Evolutionary conservation across 2,329 filamentous ascomycete genomes (phyloP).

Genomic region (Coniochaeta sp.): DNA sequence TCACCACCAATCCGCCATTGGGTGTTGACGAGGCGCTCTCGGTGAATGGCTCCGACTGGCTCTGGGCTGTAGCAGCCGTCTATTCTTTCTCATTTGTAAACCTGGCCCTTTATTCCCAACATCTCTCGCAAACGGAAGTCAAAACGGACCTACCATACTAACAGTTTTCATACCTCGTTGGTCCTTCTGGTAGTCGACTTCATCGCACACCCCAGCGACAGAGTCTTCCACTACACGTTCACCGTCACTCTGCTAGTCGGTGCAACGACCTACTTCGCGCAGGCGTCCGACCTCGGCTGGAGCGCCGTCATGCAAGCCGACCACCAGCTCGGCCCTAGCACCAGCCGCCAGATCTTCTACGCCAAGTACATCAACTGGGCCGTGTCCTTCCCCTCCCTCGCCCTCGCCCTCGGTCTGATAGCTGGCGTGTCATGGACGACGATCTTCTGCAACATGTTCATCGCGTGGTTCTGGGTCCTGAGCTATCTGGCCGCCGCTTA

Average conservation of each 20-base stretch:
- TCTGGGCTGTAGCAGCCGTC: conserved; percentile 45
- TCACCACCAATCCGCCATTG: conserved; percentile 36
- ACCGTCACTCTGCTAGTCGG: conserved; percentile 40
- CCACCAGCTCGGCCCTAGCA: conserved; percentile 22
- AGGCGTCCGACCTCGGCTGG: conserved; percentile 44
- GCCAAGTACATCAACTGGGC: conserved; percentile 49
- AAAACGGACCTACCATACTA: not conserved
- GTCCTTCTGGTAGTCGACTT: not conserved
- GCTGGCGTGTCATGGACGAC: conserved; percentile 48
- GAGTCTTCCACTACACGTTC: conserved; percentile 51
- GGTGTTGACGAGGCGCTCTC: conserved; percentile 30
- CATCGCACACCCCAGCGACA: conserved; percentile 31
- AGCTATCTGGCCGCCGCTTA: conserved; percentile 41
- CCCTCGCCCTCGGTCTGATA: conserved; percentile 39
- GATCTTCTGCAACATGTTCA: conserved; percentile 40
- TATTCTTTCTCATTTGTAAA: conserved; percentile 38
- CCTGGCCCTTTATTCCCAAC: not conserved
- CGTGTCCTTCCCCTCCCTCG: conserved; percentile 37
- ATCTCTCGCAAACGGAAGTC: not conserved
- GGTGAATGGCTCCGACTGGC: conserved; percentile 44
- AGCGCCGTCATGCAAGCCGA: conserved; percentile 24
- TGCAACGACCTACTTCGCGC: conserved; percentile 41
- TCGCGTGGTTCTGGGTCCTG: conserved; percentile 44
- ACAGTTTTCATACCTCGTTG: not conserved
- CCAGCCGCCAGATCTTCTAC: conserved; percentile 44